Evolutionary conservation across 2,329 filamentous ascomycete genomes (phyloP).

Genomic region (Fusarium sp.): DNA sequence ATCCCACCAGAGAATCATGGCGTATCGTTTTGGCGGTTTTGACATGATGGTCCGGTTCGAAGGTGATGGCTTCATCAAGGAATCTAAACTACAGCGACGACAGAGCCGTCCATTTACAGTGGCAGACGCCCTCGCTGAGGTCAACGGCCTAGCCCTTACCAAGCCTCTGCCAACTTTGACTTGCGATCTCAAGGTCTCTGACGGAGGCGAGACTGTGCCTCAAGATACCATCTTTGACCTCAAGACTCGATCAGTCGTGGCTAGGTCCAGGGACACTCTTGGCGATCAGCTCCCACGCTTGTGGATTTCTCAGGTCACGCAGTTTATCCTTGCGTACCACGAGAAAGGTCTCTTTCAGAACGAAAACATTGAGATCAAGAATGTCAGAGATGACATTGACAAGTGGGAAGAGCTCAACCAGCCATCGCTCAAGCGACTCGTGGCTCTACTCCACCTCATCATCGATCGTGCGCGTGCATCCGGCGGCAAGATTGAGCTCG

Average conservation of each 20-base stretch:
- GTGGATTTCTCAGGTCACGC: slow-evolving; percentile 55
- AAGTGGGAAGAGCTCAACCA: slow-evolving; percentile 53
- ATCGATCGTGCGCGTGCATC: slow-evolving; percentile 17
- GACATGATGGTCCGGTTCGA: slow-evolving; percentile 45
- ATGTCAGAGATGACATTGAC: slow-evolving; percentile 46
- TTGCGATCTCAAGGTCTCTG: slow-evolving; percentile 20
- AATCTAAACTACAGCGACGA: background rate
- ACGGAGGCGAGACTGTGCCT: slow-evolving; percentile 43
- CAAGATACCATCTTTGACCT: slow-evolving; percentile 56
- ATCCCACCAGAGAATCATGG: slow-evolving; percentile 72
- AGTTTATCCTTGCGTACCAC: slow-evolving; percentile 58
- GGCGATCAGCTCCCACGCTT: slow-evolving; percentile 55
- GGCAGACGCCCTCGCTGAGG: background rate
- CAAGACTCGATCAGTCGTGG: slow-evolving; percentile 54
- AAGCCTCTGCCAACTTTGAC: background rate
- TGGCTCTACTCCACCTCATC: slow-evolving; percentile 37
- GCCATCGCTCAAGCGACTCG: slow-evolving; percentile 46
- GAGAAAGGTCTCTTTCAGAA: slow-evolving; percentile 47
- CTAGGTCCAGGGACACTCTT: slow-evolving; percentile 40
- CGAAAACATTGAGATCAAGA: slow-evolving; percentile 48
- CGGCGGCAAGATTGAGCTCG: slow-evolving; percentile 41
- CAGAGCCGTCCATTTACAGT: background rate
- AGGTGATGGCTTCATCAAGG: slow-evolving; percentile 43
- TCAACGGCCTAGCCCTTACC: slow-evolving; percentile 18
- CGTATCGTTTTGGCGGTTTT: slow-evolving; percentile 64